Conservation (phyloP, 306 rosid genomes). For the Dryas alaskensis region DNA sequence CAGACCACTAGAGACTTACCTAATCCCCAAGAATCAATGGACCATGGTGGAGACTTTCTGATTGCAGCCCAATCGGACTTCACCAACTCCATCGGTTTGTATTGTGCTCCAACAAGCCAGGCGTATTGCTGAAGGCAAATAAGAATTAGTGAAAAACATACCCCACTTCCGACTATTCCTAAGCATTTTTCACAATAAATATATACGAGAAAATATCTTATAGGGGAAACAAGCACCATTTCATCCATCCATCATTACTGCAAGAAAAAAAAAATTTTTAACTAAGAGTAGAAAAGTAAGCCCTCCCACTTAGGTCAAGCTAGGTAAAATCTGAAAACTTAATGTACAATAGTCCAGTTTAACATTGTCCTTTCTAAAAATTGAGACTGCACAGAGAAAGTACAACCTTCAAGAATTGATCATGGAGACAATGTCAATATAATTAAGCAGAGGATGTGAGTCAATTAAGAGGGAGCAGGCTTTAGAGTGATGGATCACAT, state of each 20-base stretch:
- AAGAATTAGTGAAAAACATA: conserved; percentile 30
- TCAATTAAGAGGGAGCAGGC: background rate
- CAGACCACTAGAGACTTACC: conserved; percentile 54
- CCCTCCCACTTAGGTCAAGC: background rate
- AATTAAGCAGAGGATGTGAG: background rate
- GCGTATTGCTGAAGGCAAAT: conserved; percentile 75
- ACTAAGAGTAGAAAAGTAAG: background rate
- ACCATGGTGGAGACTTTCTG: conserved; percentile 92
- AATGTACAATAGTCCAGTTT: background rate
- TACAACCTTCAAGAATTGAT: too few relatives aligned
- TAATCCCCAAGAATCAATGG: conserved; percentile 99
- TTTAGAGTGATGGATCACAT: background rate
- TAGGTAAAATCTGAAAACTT: background rate
- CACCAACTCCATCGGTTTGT: conserved; percentile 80
- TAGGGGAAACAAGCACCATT: background rate
- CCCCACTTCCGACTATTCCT: conserved; percentile 19
- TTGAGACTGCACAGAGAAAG: too few relatives aligned
- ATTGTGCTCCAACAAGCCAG: conserved; percentile 94
- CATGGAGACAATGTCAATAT: background rate
- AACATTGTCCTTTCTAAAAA: too few relatives aligned
- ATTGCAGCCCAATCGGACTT: conserved; percentile 90
- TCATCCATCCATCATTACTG: background rate
- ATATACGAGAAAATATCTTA: background rate
- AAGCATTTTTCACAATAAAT: conserved; percentile 1
- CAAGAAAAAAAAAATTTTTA: background rate